These are phyloP conservation scores for Lophium mytilinum DNA, from an alignment of 495 filamentous ascomycete species.

Conservation along the genomic window DNA sequence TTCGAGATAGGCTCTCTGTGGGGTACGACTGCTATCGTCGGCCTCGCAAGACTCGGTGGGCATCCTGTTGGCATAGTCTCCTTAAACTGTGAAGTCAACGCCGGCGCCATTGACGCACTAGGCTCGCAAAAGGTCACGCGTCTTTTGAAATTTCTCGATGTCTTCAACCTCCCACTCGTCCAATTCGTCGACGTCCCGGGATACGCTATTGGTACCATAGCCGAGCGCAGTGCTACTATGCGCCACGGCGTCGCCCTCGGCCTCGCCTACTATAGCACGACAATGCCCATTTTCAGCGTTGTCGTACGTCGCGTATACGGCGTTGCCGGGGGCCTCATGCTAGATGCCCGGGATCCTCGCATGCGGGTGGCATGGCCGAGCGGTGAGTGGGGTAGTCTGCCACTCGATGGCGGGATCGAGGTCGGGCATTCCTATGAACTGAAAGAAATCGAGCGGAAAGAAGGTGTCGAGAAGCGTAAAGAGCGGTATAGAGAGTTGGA, in stretches of 20 bases:
- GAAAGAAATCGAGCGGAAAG: constrained; percentile 43
- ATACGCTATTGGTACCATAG: constrained; percentile 54
- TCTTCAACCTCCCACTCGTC: constrained; percentile 54
- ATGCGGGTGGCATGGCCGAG: constrained; percentile 56
- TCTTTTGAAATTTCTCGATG: constrained; percentile 53
- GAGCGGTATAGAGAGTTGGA: constrained; percentile 48
- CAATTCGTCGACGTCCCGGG: constrained; percentile 57
- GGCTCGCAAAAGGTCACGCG: constrained; percentile 53
- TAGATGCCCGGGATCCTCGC: constrained; percentile 50
- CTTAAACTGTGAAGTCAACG: constrained; percentile 52
- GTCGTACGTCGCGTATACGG: constrained; percentile 51
- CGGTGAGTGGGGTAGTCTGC: constrained; percentile 52
- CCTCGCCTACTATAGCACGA: constrained; percentile 52
- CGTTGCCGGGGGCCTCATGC: constrained; percentile 55
- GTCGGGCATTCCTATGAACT: constrained; percentile 53
- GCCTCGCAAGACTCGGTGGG: constrained; percentile 49
- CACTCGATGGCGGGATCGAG: constrained; percentile 54
- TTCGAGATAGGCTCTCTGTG: constrained; percentile 57
- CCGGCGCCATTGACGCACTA: constrained; percentile 51
- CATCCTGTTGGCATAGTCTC: constrained; percentile 49
- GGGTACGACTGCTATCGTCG: constrained; percentile 53
- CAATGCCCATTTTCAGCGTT: constrained; percentile 52
- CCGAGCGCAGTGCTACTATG: constrained; percentile 56
- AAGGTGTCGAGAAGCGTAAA: constrained; percentile 37
- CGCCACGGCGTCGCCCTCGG: constrained; percentile 52